phyloP scores from a whole-genome alignment of 495 filamentous ascomycete species.

The Lasiosphaeris hirsuta region DNA sequence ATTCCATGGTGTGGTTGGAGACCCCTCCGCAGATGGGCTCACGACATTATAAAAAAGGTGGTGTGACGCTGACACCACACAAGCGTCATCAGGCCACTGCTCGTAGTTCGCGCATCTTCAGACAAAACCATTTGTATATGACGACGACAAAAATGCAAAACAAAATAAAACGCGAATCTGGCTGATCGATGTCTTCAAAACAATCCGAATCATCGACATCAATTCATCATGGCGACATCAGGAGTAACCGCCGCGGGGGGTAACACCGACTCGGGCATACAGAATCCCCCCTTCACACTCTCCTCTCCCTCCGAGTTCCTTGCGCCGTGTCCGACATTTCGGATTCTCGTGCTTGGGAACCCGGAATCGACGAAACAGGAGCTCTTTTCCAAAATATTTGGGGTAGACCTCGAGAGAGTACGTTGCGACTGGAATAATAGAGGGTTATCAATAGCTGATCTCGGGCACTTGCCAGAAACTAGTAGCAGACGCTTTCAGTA shows the following conservation, averaged over 20 bases:
- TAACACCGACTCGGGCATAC: not conserved
- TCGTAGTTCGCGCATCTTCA: not conserved
- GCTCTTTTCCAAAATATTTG: conserved; percentile 26
- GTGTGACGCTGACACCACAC: conserved; percentile 17
- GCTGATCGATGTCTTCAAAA: not conserved
- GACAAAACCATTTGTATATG: not conserved
- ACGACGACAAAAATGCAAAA: not conserved
- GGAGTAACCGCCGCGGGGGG: not conserved
- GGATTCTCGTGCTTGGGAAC: conserved; percentile 28
- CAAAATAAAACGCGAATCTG: not conserved
- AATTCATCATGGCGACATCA: not conserved
- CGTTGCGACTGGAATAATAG: not conserved
- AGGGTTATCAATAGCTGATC: not conserved
- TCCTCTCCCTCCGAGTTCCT: conserved; percentile 21
- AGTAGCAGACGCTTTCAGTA: conserved; percentile 19
- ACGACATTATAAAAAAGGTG: not conserved
- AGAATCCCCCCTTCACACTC: conserved; percentile 8
- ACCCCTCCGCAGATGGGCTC: too few species aligned
- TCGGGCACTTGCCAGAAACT: conserved; percentile 10
- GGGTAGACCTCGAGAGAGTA: conserved; percentile 29
- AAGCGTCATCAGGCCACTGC: conserved; percentile 17
- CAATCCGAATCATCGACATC: not conserved
- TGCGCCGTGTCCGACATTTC: conserved; percentile 25
- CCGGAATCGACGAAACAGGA: conserved; percentile 31
- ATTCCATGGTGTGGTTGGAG: too few species aligned